phyloP scores from a whole-genome alignment of 106 monocot species.

The Posidonia australis region DNA sequence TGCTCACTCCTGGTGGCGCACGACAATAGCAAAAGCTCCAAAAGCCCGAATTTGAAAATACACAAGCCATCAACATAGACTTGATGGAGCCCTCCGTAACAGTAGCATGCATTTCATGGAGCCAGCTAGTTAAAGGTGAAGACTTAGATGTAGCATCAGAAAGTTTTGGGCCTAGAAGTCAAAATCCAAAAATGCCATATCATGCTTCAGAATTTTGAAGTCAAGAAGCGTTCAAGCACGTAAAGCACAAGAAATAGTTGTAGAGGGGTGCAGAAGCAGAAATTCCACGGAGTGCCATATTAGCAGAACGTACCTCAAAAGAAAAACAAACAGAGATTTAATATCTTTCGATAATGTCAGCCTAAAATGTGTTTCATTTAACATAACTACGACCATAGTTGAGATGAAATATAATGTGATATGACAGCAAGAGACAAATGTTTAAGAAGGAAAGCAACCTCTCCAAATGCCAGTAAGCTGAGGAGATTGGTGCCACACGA shows the following conservation, averaged over 20 bases:
- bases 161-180: neutral
- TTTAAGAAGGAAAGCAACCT: constrained; percentile 11
- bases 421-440: neutral
- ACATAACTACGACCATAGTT: neutral
- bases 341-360: constrained; percentile 1
- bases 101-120: neutral
- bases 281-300: constrained; percentile 7
- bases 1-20: no score
- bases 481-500: constrained; percentile 6
- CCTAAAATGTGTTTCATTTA: neutral
- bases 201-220: constrained; percentile 5
- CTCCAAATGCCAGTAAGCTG: constrained; percentile 12
- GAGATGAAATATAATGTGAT: neutral
- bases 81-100: no score
- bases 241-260: constrained; percentile 6
- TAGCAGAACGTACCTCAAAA: constrained; percentile 14
- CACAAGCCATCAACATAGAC: no score
- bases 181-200: neutral
- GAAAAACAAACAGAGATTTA: constrained; percentile 5
- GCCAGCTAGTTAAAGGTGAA: neutral
- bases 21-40: no score
- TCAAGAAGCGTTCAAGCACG: neutral
- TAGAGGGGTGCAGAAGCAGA: constrained; percentile 13
- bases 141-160: neutral
- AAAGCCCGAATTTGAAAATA: no score